Evolutionary conservation across 495 filamentous ascomycete genomes (phyloP).

Genomic region (Penicillium turbatum): DNA sequence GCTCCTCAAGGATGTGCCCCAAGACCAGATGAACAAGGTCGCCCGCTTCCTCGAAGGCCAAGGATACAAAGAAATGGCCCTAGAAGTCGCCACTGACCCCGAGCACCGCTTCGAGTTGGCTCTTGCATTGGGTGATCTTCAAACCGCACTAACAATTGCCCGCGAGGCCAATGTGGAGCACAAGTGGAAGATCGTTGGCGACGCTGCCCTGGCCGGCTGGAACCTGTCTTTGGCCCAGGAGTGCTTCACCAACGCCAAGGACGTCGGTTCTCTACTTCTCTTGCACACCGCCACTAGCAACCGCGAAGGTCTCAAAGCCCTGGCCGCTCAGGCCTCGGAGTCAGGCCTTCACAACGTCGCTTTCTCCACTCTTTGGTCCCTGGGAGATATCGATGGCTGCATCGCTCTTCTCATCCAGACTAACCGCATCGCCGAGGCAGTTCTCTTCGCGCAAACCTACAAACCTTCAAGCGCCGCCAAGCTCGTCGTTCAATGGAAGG

Average conservation of each 20-base stretch:
- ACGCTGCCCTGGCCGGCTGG: conserved; percentile 83
- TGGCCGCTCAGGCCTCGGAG: conserved; percentile 68
- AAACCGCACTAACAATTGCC: conserved; percentile 81
- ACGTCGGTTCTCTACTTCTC: conserved; percentile 82
- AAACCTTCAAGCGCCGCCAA: conserved; percentile 70
- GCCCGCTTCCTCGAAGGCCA: conserved; percentile 97
- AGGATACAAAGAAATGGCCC: conserved; percentile 89
- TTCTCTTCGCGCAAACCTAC: conserved; percentile 90
- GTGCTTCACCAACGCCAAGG: conserved; percentile 86
- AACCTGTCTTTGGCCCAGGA: conserved; percentile 83
- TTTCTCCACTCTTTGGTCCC: conserved; percentile 84
- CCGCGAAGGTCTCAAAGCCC: conserved; percentile 61
- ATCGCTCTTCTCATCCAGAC: conserved; percentile 76
- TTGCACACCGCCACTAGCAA: conserved; percentile 79
- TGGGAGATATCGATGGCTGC: conserved; percentile 77
- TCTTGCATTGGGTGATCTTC: conserved; percentile 73
- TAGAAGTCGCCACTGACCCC: conserved; percentile 92
- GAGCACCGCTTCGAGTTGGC: conserved; percentile 97
- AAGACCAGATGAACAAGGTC: conserved; percentile 94
- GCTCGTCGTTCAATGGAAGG: conserved; percentile 76
- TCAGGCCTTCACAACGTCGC: conserved; percentile 84
- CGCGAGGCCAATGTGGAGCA: conserved; percentile 81
- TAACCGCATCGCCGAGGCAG: conserved; percentile 75
- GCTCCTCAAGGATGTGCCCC: conserved; percentile 73
- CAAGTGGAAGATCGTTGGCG: conserved; percentile 95